phyloP scores from a whole-genome alignment of 2,329 filamentous ascomycete genomes.

The Pseudocercospora vitis region DNA sequence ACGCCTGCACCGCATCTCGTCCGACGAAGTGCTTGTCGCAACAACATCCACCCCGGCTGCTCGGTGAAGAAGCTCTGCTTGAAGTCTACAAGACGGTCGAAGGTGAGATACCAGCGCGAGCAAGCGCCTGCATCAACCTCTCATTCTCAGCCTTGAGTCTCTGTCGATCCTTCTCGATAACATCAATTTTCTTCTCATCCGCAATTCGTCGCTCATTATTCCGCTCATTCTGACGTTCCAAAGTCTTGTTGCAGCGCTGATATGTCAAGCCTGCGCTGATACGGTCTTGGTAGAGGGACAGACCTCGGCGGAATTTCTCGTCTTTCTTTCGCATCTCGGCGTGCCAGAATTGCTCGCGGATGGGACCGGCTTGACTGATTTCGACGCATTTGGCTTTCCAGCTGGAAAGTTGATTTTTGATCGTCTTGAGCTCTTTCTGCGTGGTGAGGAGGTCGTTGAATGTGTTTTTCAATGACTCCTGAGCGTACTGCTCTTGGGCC shows the following conservation, averaged over 20 bases:
- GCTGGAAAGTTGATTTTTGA: not conserved
- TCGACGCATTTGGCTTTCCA: not conserved
- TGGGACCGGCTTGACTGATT: not conserved
- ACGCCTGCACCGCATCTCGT: no score
- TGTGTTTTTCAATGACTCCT: not conserved
- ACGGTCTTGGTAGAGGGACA: conserved; percentile 8
- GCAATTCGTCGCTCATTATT: not conserved
- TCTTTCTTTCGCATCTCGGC: conserved; percentile 9
- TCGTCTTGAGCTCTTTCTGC: not conserved
- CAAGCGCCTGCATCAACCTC: not conserved
- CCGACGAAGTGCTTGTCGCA: no score
- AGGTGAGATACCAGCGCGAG: not conserved
- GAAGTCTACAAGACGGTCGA: not conserved
- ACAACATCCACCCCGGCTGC: no score
- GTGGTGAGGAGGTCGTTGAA: not conserved
- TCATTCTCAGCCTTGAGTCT: not conserved
- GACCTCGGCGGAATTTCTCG: conserved; percentile 7
- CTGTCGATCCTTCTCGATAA: conserved; percentile 6
- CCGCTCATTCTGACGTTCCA: not conserved
- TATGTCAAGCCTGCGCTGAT: not conserved
- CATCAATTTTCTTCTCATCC: not conserved
- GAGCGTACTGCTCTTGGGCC: not conserved
- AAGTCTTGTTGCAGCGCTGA: not conserved
- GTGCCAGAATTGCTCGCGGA: not conserved
- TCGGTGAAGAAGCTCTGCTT: no score